phyloP scores from a whole-genome alignment of 2,329 filamentous ascomycete species.

The Aspergillus sp. region DNA sequence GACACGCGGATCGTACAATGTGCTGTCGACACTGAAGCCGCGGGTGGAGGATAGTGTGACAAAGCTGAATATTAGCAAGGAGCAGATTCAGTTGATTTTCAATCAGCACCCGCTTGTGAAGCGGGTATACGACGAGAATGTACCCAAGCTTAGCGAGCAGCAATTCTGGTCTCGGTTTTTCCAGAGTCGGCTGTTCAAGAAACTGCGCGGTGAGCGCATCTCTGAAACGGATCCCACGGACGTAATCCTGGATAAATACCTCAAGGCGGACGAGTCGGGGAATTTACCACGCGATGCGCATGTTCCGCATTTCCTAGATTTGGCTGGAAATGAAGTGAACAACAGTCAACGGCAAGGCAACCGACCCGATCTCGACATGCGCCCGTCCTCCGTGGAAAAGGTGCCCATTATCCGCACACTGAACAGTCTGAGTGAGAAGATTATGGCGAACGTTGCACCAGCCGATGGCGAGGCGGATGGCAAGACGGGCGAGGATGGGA shows the following conservation, averaged over 20 bases:
- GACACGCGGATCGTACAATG: slow-evolving; percentile 87
- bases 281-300: slow-evolving; percentile 56
- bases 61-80: slow-evolving; percentile 81
- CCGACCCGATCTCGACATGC: slow-evolving; percentile 85
- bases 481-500: slow-evolving; percentile 69
- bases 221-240: slow-evolving; percentile 75
- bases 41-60: slow-evolving; percentile 71
- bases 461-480: slow-evolving; percentile 69
- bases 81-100: slow-evolving; percentile 92
- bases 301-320: slow-evolving; percentile 85
- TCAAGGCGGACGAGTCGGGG: slow-evolving; percentile 67
- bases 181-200: slow-evolving; percentile 84
- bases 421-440: slow-evolving; percentile 88
- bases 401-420: slow-evolving; percentile 86
- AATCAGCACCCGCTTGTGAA: slow-evolving; percentile 88
- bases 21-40: slow-evolving; percentile 85
- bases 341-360: slow-evolving; percentile 86
- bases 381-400: slow-evolving; percentile 70
- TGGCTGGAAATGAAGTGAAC: slow-evolving; percentile 94
- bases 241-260: slow-evolving; percentile 80
- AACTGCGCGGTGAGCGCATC: slow-evolving; percentile 84
- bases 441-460: slow-evolving; percentile 83
- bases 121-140: slow-evolving; percentile 88
- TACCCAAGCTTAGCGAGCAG: slow-evolving; percentile 74
- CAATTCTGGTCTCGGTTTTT: slow-evolving; percentile 97